Conservation (phyloP, 495 filamentous ascomycete species). For the Evansstolkia leycettana region DNA sequence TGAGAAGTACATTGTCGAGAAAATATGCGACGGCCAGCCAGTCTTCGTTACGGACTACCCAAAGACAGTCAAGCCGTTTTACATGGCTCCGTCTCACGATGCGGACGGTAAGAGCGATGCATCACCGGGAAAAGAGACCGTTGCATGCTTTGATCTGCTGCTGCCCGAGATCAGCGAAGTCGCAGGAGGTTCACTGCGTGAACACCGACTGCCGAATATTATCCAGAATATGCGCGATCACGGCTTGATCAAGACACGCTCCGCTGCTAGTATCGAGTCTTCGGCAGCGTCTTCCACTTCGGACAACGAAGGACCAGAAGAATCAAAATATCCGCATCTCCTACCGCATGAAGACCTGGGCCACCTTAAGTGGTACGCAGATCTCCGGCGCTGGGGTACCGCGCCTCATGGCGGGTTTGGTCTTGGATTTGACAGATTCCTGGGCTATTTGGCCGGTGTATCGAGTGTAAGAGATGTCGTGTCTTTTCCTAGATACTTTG, state of each 20-base stretch:
- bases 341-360: constrained; percentile 34
- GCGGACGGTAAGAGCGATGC: constrained; percentile 8
- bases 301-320: constrained; percentile 6
- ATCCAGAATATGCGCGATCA: constrained; percentile 59
- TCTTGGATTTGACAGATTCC: constrained; percentile 79
- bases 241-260: constrained; percentile 34
- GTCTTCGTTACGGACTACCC: constrained; percentile 95
- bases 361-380: constrained; percentile 81
- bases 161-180: constrained; percentile 84
- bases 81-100: constrained; percentile 59
- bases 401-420: constrained; percentile 96
- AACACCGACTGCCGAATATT: constrained; percentile 65
- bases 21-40: constrained; percentile 54
- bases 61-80: constrained; percentile 79
- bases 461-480: constrained; percentile 78
- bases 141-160: constrained; percentile 91
- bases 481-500: constrained; percentile 80
- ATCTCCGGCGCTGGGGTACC: constrained; percentile 84
- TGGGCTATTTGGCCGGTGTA: constrained; percentile 76
- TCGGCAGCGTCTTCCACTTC: neutral
- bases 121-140: constrained; percentile 36
- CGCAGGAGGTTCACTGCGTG: constrained; percentile 85
- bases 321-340: constrained; percentile 24
- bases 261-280: neutral
- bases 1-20: constrained; percentile 73